Conservation (phyloP, 768 basidiomycete genomes). For the Dioszegia crocea region DNA sequence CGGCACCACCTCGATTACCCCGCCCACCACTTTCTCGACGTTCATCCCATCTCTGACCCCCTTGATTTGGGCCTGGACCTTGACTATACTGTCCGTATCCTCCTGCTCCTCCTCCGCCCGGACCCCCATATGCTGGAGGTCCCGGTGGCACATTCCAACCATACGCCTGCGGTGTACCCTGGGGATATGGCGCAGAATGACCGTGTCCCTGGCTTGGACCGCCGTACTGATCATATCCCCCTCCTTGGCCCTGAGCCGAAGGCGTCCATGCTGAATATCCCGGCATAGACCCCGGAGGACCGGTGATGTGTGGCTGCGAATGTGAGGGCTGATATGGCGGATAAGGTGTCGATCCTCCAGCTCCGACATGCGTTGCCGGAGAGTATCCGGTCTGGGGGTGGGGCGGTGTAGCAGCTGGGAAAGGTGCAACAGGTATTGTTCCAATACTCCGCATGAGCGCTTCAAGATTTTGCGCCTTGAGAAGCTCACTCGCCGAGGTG, state of each 20-base stretch:
- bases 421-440: not conserved
- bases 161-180: too few species aligned
- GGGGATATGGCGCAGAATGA: too few species aligned
- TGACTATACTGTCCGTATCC: not conserved
- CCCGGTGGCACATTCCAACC: too few species aligned
- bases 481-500: not conserved
- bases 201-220: not conserved
- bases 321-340: not conserved
- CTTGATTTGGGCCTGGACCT: not conserved
- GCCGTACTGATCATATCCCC: not conserved
- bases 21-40: not conserved
- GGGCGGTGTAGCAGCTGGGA: not conserved
- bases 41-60: slow-evolving; percentile 6
- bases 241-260: too few species aligned
- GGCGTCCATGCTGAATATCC: not conserved
- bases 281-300: not conserved
- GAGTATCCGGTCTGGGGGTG: not conserved
- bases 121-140: too few species aligned
- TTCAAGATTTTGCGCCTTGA: slow-evolving; percentile 27
- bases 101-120: too few species aligned
- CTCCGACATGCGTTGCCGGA: not conserved
- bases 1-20: not conserved
- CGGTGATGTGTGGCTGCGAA: not conserved
- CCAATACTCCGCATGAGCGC: slow-evolving; percentile 33
- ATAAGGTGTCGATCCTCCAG: not conserved